A percentile compares a stretch with the other conserved stretches of the same genome.
These are phyloP conservation scores for Penicillium dipodomyicola DNA, from an alignment of 495 filamentous ascomycete species.

Conservation along the genomic window DNA sequence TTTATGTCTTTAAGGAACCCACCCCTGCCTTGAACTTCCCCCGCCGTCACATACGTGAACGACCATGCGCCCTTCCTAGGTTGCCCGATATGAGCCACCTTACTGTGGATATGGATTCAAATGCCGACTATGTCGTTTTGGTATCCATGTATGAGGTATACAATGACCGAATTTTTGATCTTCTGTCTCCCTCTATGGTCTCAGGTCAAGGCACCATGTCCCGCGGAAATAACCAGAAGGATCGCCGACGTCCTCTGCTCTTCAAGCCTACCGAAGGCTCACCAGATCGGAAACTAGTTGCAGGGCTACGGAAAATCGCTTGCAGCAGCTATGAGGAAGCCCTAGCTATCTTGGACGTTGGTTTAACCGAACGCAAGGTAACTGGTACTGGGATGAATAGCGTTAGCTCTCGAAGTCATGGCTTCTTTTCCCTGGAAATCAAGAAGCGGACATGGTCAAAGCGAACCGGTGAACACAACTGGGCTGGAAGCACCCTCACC, in stretches of 20 bases:
- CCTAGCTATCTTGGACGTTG: conserved; percentile 85
- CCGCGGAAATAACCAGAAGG: conserved; percentile 54
- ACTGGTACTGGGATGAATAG: conserved; percentile 89
- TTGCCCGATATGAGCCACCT: conserved; percentile 73
- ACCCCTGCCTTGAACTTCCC: conserved; percentile 50
- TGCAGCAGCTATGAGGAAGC: conserved; percentile 85
- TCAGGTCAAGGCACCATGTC: conserved; percentile 42
- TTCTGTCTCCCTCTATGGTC: conserved; percentile 60
- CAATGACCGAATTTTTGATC: conserved; percentile 96
- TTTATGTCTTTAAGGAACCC: conserved; percentile 50
- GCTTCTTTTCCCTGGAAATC: conserved; percentile 94
- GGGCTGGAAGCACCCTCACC: conserved; percentile 79
- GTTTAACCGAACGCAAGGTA: conserved; percentile 80
- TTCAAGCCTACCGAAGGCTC: conserved; percentile 87
- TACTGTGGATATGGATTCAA: conserved; percentile 61
- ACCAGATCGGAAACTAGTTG: conserved; percentile 85
- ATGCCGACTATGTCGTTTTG: conserved; percentile 81
- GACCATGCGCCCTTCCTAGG: conserved; percentile 64
- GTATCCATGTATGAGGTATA: conserved; percentile 99
- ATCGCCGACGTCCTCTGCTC: conserved; percentile 70
- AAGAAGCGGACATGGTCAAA: conserved; percentile 68
- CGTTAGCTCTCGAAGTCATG: conserved; percentile 85
- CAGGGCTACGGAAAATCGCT: conserved; percentile 85
- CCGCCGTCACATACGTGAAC: conserved; percentile 56
- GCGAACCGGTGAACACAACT: conserved; percentile 53